Conservation (phyloP, 2,329 filamentous ascomycete species). For the Plectosphaerella sp. region DNA sequence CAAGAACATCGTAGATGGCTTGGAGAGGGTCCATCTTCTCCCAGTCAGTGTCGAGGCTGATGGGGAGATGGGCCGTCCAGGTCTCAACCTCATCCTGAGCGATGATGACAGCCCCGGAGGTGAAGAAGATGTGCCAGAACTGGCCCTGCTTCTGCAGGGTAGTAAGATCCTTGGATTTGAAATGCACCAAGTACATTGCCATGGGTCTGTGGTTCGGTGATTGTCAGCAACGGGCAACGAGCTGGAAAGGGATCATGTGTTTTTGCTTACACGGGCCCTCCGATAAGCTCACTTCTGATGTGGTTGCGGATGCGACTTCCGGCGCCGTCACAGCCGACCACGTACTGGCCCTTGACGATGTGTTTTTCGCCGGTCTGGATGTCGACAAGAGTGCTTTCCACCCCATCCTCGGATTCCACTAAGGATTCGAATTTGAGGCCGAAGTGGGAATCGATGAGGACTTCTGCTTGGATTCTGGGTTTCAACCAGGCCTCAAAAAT, state of each 20-base stretch:
- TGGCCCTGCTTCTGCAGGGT: conserved; percentile 1
- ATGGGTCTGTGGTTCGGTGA: background rate
- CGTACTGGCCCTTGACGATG: background rate
- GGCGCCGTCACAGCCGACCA: background rate
- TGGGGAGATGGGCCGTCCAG: conserved; percentile 1
- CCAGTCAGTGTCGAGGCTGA: background rate
- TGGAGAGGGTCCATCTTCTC: background rate
- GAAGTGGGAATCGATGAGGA: background rate
- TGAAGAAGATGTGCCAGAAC: conserved; percentile 3
- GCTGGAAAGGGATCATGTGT: background rate
- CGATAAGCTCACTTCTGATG: background rate
- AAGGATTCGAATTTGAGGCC: background rate
- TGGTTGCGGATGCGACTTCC: background rate
- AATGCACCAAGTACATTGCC: conserved; percentile 1
- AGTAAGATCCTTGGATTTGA: conserved; percentile 1
- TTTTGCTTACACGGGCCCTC: background rate
- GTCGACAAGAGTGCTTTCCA: background rate
- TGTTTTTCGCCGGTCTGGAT: background rate
- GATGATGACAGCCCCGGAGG: background rate
- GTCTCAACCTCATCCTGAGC: conserved; percentile 1
- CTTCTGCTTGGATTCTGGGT: background rate
- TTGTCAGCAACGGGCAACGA: background rate
- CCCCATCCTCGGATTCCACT: background rate
- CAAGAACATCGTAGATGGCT: background rate
- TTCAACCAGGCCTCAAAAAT: conserved; percentile 2